Percentiles rank a stretch among this genome's conserved stretches.
Conservation (phyloP, 2,329 filamentous ascomycete genomes). For the Curvularia eragrostidis region DNA sequence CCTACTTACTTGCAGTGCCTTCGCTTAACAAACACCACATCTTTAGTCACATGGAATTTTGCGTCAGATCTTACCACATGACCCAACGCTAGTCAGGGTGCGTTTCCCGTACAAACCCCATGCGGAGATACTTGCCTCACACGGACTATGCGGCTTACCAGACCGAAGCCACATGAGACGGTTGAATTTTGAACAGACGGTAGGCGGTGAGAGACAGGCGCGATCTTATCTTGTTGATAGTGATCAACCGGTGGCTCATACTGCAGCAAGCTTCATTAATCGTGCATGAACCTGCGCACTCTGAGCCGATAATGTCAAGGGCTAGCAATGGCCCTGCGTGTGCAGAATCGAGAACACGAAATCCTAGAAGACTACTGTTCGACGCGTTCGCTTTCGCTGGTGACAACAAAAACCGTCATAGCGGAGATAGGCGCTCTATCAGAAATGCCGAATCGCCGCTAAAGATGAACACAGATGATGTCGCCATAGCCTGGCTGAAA, state of each 20-base stretch:
- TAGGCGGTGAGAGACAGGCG: conserved; percentile 8
- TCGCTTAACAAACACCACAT: conserved; percentile 3
- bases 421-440: conserved; percentile 2
- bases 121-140: conserved; percentile 4
- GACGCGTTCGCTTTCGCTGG: not conserved
- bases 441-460: not conserved
- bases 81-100: conserved; percentile 10
- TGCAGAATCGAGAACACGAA: not conserved
- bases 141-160: conserved; percentile 10
- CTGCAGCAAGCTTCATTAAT: conserved; percentile 1
- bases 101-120: conserved; percentile 7
- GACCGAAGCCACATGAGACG: conserved; percentile 3
- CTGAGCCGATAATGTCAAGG: conserved; percentile 4
- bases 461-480: not conserved
- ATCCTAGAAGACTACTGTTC: not conserved
- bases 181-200: not conserved
- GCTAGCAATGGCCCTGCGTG: not conserved
- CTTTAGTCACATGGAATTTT: conserved; percentile 5
- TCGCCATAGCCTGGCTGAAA: conserved; percentile 1
- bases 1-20: conserved; percentile 1
- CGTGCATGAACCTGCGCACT: conserved; percentile 8
- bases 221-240: conserved; percentile 4
- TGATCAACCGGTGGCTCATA: conserved; percentile 13
- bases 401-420: not conserved
- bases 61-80: conserved; percentile 9